Evolutionary conservation across 352 stramenopile genomes (phyloP).

Genomic region (Thalassiosira oceanica): DNA sequence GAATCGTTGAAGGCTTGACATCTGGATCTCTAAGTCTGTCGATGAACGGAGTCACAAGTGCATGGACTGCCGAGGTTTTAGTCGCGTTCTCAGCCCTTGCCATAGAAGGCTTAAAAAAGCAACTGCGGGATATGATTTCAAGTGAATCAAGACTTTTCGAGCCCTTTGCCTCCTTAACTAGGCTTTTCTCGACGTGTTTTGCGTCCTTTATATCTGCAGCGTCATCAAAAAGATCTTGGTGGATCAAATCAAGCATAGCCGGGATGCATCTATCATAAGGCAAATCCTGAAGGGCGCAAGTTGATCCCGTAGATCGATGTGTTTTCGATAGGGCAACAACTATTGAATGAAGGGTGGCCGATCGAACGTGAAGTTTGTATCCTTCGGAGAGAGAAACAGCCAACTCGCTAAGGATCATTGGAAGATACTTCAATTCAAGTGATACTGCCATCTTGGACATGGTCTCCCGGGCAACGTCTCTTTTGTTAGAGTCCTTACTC

Average conservation of each 20-base stretch:
- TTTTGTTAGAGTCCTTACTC: conserved; percentile 89
- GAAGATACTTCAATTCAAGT: conserved; percentile 84
- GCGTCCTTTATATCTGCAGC: conserved; percentile 79
- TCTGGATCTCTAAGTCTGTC: conserved; percentile 62
- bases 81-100: conserved; percentile 11
- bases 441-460: conserved; percentile 92
- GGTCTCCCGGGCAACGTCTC: conserved; percentile 89
- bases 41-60: conserved; percentile 73
- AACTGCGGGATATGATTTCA: conserved; percentile 72
- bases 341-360: conserved; percentile 82
- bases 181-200: conserved; percentile 64
- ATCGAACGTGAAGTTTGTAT: conserved; percentile 85
- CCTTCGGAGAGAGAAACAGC: conserved; percentile 81
- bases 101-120: conserved; percentile 68
- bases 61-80: conserved; percentile 64
- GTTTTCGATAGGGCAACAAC: conserved; percentile 74
- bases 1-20: conserved; percentile 55
- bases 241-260: conserved; percentile 80
- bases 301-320: conserved; percentile 27
- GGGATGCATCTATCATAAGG: conserved; percentile 72
- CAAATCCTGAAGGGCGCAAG: conserved; percentile 12
- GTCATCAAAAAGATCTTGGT: conserved; percentile 80
- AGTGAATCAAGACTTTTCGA: conserved; percentile 78
- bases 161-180: conserved; percentile 81
- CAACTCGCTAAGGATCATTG: conserved; percentile 73